Evolutionary conservation across 2,329 filamentous ascomycete genomes (phyloP).

Genomic region (Ophiognomonia clavigignenti-juglandacearum): DNA sequence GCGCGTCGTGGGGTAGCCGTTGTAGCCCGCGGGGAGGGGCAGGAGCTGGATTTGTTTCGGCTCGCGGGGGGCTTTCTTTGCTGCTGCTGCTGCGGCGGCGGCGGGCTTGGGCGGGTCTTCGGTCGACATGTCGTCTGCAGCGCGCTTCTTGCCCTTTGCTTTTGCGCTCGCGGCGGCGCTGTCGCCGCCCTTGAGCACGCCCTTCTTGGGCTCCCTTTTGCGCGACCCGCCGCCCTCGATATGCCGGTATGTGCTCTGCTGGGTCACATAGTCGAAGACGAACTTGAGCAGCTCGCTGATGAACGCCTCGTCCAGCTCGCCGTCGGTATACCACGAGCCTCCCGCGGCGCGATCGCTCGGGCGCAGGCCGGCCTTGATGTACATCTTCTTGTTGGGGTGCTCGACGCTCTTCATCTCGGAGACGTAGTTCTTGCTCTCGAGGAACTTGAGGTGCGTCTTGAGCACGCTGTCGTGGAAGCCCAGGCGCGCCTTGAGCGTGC

Average conservation of each 20-base stretch:
- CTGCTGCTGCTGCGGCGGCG: constrained; percentile 23
- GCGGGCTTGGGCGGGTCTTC: constrained; percentile 26
- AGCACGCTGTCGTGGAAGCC: constrained; percentile 81
- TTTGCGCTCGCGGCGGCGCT: constrained; percentile 24
- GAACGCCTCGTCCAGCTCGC: constrained; percentile 82
- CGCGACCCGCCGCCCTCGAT: constrained; percentile 25
- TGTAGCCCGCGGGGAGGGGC: constrained; percentile 62
- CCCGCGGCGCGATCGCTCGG: constrained; percentile 89
- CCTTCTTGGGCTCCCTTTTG: constrained; percentile 50
- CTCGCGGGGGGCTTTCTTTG: constrained; percentile 6
- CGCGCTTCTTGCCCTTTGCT: constrained; percentile 45
- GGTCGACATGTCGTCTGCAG: constrained; percentile 40
- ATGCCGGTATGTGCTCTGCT: constrained; percentile 63
- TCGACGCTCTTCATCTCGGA: constrained; percentile 89
- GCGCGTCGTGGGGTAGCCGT: constrained; percentile 72
- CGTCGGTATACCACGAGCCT: constrained; percentile 91
- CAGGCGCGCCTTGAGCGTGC: constrained; percentile 72
- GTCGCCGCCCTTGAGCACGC: constrained; percentile 43
- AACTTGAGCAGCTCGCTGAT: constrained; percentile 71
- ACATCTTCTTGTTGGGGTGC: constrained; percentile 88
- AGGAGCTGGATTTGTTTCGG: constrained; percentile 36
- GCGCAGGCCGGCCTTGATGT: constrained; percentile 80
- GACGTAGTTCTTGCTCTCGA: constrained; percentile 79
- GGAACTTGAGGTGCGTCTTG: constrained; percentile 74
- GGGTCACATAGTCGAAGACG: constrained; percentile 69